A percentile compares a stretch with the other conserved stretches of the same genome.
Evolutionary conservation across 2,329 filamentous ascomycete species (phyloP).

Genomic region (Botryotinia convoluta): DNA sequence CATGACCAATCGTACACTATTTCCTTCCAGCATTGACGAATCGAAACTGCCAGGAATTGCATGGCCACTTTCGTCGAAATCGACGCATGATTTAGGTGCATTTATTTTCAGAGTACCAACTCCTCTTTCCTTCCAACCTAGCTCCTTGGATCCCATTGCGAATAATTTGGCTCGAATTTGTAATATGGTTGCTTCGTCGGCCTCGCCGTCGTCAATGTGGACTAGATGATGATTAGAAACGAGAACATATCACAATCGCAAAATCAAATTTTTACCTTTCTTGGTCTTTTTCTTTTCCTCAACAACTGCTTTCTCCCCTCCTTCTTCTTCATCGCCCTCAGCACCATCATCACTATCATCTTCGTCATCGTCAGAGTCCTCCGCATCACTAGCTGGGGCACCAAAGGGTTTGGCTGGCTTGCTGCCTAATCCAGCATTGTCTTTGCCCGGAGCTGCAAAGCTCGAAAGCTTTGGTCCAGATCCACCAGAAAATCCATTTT

Average conservation of each 20-base stretch:
- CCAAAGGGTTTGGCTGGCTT: slow-evolving; percentile 74
- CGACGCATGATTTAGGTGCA: slow-evolving; percentile 57
- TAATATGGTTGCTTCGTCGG: slow-evolving; percentile 73
- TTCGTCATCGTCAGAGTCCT: slow-evolving; percentile 46
- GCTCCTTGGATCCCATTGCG: slow-evolving; percentile 61
- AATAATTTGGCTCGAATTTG: slow-evolving; percentile 82
- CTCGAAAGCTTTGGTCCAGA: slow-evolving; percentile 52
- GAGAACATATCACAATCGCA: neutral
- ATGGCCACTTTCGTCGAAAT: slow-evolving; percentile 52
- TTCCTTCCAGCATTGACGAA: slow-evolving; percentile 51
- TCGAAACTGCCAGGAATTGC: slow-evolving; percentile 56
- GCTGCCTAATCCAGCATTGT: slow-evolving; percentile 47
- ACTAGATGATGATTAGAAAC: slow-evolving; percentile 39
- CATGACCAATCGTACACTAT: slow-evolving; percentile 73
- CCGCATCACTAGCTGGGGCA: slow-evolving; percentile 65
- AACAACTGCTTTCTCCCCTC: slow-evolving; percentile 47
- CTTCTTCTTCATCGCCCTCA: slow-evolving; percentile 46
- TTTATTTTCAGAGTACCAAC: slow-evolving; percentile 84
- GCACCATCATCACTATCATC: slow-evolving; percentile 44
- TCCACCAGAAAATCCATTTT: slow-evolving; percentile 43
- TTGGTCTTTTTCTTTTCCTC: slow-evolving; percentile 64
- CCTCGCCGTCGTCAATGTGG: slow-evolving; percentile 79
- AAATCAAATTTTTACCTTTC: slow-evolving; percentile 55
- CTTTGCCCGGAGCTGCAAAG: slow-evolving; percentile 64
- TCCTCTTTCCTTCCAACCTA: slow-evolving; percentile 85